Evolutionary conservation across 352 stramenopile genomes (phyloP).

Genomic region (Phytophthora vignae): DNA sequence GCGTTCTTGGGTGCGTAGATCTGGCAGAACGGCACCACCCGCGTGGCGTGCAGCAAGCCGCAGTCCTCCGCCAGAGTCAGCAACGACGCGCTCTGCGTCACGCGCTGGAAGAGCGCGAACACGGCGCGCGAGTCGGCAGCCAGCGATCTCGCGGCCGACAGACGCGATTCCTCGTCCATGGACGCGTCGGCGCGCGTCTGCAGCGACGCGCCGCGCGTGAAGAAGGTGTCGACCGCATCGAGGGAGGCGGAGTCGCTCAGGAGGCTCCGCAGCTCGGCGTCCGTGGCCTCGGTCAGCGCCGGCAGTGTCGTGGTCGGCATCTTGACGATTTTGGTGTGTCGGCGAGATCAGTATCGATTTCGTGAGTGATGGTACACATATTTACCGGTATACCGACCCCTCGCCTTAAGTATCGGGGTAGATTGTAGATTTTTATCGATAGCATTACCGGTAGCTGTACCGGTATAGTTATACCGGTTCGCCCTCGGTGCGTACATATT

Average conservation of each 20-base stretch:
- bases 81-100: conserved; percentile 27
- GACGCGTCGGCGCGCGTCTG: conserved; percentile 18
- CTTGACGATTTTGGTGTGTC: no score
- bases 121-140: conserved; percentile 24
- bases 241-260: conserved; percentile 4
- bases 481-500: no score
- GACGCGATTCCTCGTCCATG: conserved; percentile 1
- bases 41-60: conserved; percentile 55
- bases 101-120: conserved; percentile 53
- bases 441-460: no score
- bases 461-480: no score
- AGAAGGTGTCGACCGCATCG: conserved; percentile 44
- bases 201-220: conserved; percentile 23
- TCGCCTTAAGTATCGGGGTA: no score
- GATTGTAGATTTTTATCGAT: no score
- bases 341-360: no score
- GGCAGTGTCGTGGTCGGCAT: not conserved
- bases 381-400: no score
- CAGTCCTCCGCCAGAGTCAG: conserved; percentile 23
- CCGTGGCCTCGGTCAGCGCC: conserved; percentile 6
- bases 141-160: conserved; percentile 9
- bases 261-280: conserved; percentile 24
- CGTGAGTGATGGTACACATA: no score
- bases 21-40: conserved; percentile 71
- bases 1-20: conserved; percentile 54